Evolutionary conservation across 306 rosid species (phyloP).

Genomic region (Leucaena leucocephala): DNA sequence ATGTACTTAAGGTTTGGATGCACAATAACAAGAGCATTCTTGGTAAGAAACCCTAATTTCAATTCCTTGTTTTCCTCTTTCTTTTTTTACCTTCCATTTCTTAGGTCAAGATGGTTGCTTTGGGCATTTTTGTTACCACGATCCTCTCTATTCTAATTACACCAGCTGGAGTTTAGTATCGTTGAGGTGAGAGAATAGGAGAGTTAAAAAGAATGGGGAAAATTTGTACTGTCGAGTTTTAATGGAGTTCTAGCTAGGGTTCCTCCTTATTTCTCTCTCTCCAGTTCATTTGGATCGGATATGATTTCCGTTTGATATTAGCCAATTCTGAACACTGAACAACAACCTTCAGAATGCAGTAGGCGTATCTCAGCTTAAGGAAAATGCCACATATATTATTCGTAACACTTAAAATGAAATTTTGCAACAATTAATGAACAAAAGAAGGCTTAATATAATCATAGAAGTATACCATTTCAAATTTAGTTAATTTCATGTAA

Average conservation of each 20-base stretch:
- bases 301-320: neutral
- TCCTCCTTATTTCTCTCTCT: conserved; percentile 23
- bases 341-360: neutral
- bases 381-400: neutral
- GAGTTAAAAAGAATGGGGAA: conserved; percentile 6
- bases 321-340: conserved; percentile 1
- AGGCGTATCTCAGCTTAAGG: neutral
- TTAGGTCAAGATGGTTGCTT: conserved; percentile 2
- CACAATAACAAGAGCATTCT: conserved; percentile 88
- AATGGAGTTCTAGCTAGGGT: conserved; percentile 43
- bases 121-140: conserved; percentile 27
- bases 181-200: conserved; percentile 11
- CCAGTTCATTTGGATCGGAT: neutral
- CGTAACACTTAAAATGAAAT: conserved; percentile 11
- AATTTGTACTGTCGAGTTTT: conserved; percentile 35
- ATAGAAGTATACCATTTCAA: neutral
- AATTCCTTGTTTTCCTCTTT: neutral
- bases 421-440: neutral
- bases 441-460: neutral
- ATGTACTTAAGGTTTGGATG: conserved; percentile 93
- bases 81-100: conserved; percentile 4
- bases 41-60: conserved; percentile 82
- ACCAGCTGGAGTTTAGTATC: conserved; percentile 22
- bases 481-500: conserved; percentile 37
- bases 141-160: conserved; percentile 16